phyloP scores from a whole-genome alignment of 106 monocot species.

The Acanthochlamys bracteata region DNA sequence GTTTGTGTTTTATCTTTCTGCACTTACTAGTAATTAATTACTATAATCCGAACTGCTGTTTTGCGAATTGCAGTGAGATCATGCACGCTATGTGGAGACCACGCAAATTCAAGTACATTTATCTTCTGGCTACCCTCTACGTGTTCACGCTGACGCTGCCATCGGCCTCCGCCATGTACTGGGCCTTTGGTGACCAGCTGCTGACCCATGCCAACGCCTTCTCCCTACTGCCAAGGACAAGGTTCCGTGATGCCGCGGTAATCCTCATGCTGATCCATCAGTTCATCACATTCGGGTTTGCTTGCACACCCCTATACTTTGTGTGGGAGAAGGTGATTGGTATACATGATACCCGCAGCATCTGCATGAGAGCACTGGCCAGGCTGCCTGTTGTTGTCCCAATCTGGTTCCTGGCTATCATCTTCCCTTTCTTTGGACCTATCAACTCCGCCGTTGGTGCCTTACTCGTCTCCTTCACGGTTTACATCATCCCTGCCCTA shows the following conservation, averaged over 20 bases:
- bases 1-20: too few relatives aligned
- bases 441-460: constrained; percentile 77
- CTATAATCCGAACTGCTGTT: too few relatives aligned
- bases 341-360: constrained; percentile 51
- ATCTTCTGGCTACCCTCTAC: constrained; percentile 56
- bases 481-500: constrained; percentile 60
- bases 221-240: constrained; percentile 25
- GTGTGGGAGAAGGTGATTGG: constrained; percentile 84
- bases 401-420: constrained; percentile 69
- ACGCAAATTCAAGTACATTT: constrained; percentile 65
- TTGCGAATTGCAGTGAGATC: constrained; percentile 4
- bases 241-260: constrained; percentile 34
- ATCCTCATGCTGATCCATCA: constrained; percentile 54
- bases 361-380: constrained; percentile 44
- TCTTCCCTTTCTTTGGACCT: constrained; percentile 81
- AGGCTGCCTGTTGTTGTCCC: constrained; percentile 61
- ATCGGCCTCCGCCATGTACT: constrained; percentile 59
- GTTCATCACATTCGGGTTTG: constrained; percentile 82
- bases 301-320: constrained; percentile 76
- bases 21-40: too few relatives aligned
- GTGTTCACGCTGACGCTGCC: constrained; percentile 68
- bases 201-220: constrained; percentile 61
- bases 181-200: constrained; percentile 65
- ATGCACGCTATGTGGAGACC: constrained; percentile 81
- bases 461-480: constrained; percentile 65